Evolutionary conservation across 164 flowering plant species (phyloP).

Genomic region (Tinospora cordifolia): DNA sequence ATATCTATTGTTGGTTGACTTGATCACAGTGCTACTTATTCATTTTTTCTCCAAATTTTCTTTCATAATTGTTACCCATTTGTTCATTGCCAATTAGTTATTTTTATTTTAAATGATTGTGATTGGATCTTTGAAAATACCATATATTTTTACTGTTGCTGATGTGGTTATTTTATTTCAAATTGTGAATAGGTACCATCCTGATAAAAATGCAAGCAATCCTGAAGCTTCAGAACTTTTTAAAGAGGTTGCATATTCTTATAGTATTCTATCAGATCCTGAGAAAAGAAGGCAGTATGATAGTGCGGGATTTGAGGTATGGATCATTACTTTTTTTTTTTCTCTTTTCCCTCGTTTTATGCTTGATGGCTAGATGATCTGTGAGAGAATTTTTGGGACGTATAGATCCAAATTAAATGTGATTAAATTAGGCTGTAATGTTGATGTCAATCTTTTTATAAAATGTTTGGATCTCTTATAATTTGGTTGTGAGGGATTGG

Average conservation of each 20-base stretch:
- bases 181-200: conserved; percentile 60
- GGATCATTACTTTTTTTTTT: not conserved
- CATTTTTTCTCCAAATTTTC: not conserved
- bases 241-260: conserved; percentile 82
- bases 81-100: not conserved
- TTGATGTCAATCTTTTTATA: too few species aligned
- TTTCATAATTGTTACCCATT: not conserved
- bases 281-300: conserved; percentile 81
- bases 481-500: too few species aligned
- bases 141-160: not conserved
- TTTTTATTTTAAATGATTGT: not conserved
- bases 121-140: not conserved
- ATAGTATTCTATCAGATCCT: conserved; percentile 71
- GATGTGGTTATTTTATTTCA: not conserved
- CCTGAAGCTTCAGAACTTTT: conserved; percentile 78
- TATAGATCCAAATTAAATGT: too few species aligned
- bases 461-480: too few species aligned
- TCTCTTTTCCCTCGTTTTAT: not conserved
- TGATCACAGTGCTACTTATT: not conserved
- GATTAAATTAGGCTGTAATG: too few species aligned
- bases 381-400: too few species aligned
- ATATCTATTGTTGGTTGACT: too few species aligned
- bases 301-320: conserved; percentile 67
- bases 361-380: too few species aligned
- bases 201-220: conserved; percentile 70